These are phyloP conservation scores for Anthracocystis setariae DNA, from an alignment of 1,284 basidiomycete species.

Conservation along the genomic window DNA sequence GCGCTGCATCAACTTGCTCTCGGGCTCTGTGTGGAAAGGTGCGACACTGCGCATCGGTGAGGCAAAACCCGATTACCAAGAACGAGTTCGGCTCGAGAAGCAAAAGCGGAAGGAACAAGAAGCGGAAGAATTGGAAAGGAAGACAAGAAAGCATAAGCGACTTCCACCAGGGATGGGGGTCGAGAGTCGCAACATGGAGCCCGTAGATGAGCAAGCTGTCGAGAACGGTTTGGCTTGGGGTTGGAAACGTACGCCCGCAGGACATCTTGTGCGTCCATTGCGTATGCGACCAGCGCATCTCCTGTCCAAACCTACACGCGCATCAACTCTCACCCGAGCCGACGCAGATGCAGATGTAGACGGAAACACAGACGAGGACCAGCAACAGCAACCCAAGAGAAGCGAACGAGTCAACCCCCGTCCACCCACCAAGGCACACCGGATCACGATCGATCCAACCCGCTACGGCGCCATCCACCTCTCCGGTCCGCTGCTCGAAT, in stretches of 20 bases:
- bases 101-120: conserved; percentile 20
- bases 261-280: conserved; percentile 61
- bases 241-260: conserved; percentile 63
- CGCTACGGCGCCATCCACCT: conserved; percentile 61
- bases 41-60: conserved; percentile 59
- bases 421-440: conserved; percentile 38
- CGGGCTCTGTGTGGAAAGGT: conserved; percentile 63
- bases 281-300: conserved; percentile 58
- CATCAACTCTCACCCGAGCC: conserved; percentile 13
- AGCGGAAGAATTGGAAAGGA: conserved; percentile 15
- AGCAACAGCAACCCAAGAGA: conserved; percentile 13
- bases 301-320: conserved; percentile 39
- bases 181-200: conserved; percentile 42
- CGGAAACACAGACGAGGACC: conserved; percentile 22
- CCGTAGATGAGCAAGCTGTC: conserved; percentile 44
- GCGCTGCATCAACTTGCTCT: conserved; percentile 53
- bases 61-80: conserved; percentile 52
- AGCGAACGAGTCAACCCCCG: conserved; percentile 37
- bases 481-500: conserved; percentile 47
- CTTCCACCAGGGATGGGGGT: conserved; percentile 49
- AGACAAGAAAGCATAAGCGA: conserved; percentile 31
- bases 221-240: conserved; percentile 56
- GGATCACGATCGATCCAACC: conserved; percentile 63
- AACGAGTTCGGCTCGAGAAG: conserved; percentile 33
- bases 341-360: conserved; percentile 9